phyloP scores from a whole-genome alignment of 176 grass and related monocot genomes.

The Avena atlantica region DNA sequence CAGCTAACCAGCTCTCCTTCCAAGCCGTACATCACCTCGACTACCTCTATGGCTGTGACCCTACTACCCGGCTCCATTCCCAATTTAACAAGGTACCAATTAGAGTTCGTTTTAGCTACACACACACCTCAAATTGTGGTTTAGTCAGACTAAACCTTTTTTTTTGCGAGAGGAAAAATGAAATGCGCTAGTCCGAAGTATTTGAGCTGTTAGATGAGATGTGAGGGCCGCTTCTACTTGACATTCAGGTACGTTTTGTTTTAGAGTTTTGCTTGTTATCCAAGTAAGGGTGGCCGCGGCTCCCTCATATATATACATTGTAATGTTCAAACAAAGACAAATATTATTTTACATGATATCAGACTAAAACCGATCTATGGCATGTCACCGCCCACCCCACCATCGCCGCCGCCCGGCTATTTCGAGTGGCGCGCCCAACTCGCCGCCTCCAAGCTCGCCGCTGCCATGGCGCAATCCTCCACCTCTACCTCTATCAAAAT shows the following conservation, averaged over 20 bases:
- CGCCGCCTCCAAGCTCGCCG: no score
- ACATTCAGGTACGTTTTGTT: background rate
- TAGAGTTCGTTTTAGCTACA: background rate
- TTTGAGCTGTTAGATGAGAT: constrained; percentile 40
- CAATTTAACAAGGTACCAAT: background rate
- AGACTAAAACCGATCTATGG: no score
- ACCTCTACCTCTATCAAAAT: no score
- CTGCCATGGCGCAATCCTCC: no score
- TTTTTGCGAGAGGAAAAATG: background rate
- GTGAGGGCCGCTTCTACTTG: constrained; percentile 33
- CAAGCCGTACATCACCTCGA: background rate
- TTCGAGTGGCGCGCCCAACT: no score
- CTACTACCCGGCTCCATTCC: background rate
- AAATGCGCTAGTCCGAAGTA: background rate
- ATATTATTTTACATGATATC: no score
- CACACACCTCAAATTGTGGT: background rate
- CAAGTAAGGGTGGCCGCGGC: no score
- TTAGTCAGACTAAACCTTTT: background rate
- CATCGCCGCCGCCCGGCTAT: no score
- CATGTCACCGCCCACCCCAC: no score
- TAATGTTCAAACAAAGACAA: no score
- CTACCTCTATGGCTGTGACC: background rate
- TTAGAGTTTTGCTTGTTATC: no score
- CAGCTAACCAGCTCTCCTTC: background rate
- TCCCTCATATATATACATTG: no score